Evolutionary conservation across 2,329 filamentous ascomycete genomes (phyloP).

Genomic region (Fusarium sp.): DNA sequence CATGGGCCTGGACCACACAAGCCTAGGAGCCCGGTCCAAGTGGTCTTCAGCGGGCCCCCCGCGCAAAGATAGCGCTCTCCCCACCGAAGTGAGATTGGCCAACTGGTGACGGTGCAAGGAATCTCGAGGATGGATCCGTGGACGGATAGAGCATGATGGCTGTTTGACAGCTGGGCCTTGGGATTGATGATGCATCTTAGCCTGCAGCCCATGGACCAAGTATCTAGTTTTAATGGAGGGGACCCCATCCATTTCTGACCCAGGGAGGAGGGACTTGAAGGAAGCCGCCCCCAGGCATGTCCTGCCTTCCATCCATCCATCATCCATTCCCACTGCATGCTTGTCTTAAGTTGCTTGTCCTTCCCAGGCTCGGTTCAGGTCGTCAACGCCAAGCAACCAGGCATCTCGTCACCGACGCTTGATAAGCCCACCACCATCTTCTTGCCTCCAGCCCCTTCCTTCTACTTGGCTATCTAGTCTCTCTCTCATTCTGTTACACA

Average conservation of each 20-base stretch:
- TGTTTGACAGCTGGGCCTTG: constrained; percentile 37
- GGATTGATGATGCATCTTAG: constrained; percentile 18
- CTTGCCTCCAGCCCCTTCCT: constrained; percentile 38
- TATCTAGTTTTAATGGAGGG: neutral
- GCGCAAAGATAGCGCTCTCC: constrained; percentile 25
- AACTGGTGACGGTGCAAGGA: constrained; percentile 10
- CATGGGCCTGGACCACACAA: constrained; percentile 7
- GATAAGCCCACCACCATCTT: constrained; percentile 43
- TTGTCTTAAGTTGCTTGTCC: neutral
- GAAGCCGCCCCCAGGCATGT: neutral
- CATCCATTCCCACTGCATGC: neutral
- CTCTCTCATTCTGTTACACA: neutral
- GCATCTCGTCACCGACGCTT: constrained; percentile 28
- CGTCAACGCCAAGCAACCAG: constrained; percentile 35
- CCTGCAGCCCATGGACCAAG: neutral
- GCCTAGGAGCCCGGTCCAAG: constrained; percentile 27
- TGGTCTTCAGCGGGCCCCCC: constrained; percentile 26
- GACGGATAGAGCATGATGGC: neutral
- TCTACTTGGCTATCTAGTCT: constrained; percentile 10
- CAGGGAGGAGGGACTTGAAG: neutral
- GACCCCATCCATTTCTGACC: neutral
- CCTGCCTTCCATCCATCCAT: neutral
- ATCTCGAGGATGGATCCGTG: constrained; percentile 10
- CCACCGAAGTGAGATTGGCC: constrained; percentile 18
- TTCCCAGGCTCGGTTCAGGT: neutral